A percentile compares a stretch with the other conserved stretches of the same genome.
Evolutionary conservation across 371 early-diverging fungal species (phyloP).

Genomic region (Nosema muscidifuracis): DNA sequence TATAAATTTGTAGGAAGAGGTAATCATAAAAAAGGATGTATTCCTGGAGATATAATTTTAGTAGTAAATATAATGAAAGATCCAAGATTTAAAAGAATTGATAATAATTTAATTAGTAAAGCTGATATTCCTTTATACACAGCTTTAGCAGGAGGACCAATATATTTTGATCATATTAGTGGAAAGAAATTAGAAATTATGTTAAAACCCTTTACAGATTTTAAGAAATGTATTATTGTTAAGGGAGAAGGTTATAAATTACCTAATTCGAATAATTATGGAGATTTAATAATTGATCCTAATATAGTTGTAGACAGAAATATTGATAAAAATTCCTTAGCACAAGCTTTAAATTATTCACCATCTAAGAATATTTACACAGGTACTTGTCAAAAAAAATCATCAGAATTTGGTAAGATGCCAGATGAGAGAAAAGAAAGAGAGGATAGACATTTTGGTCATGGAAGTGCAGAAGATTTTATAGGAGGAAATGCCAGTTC

Average conservation of each 20-base stretch:
- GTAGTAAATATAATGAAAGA: slow-evolving; percentile 43
- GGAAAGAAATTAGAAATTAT: slow-evolving; percentile 40
- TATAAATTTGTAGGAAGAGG: slow-evolving; percentile 50
- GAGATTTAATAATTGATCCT: slow-evolving; percentile 36
- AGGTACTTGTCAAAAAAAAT: neutral
- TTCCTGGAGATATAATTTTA: slow-evolving; percentile 57
- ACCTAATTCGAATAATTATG: neutral
- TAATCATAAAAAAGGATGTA: slow-evolving; percentile 43
- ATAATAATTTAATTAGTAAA: slow-evolving; percentile 33
- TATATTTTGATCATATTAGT: slow-evolving; percentile 44
- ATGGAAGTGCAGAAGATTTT: slow-evolving; percentile 2
- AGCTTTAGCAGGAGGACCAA: slow-evolving; percentile 42
- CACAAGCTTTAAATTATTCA: slow-evolving; percentile 4
- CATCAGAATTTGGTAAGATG: slow-evolving; percentile 22
- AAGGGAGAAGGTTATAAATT: slow-evolving; percentile 42
- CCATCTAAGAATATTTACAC: neutral
- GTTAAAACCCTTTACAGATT: slow-evolving; percentile 23
- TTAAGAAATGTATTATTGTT: slow-evolving; percentile 41
- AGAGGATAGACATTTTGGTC: neutral
- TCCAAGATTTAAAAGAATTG: slow-evolving; percentile 35
- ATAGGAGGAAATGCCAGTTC: slow-evolving; percentile 4
- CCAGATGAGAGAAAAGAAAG: slow-evolving; percentile 19
- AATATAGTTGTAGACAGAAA: slow-evolving; percentile 31
- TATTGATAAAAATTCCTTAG: slow-evolving; percentile 29
- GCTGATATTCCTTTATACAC: slow-evolving; percentile 44